Conservation (phyloP, 2,329 filamentous ascomycete species). For the Amylocarpus encephaloides region DNA sequence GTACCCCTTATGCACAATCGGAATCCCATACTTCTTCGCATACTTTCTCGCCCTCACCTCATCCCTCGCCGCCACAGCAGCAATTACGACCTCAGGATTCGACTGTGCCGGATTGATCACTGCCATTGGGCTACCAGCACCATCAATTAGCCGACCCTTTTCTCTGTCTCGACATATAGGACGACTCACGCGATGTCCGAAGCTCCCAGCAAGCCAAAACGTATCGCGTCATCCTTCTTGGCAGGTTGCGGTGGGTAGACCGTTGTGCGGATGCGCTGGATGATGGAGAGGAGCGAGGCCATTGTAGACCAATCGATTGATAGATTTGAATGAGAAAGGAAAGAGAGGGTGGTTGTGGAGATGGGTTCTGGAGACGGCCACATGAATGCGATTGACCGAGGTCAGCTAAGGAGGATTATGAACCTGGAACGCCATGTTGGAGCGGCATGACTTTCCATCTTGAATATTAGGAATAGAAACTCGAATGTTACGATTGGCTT, state of each 20-base stretch:
- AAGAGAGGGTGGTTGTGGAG: too few relatives aligned
- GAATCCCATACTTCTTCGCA: conserved; percentile 46
- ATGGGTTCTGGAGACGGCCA: too few relatives aligned
- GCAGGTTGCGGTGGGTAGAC: background rate
- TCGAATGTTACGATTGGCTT: too few relatives aligned
- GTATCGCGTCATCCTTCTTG: conserved; percentile 24
- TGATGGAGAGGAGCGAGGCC: too few relatives aligned
- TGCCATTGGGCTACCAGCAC: conserved; percentile 32
- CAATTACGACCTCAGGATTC: conserved; percentile 48
- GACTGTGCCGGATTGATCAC: conserved; percentile 44
- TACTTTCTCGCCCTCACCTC: conserved; percentile 40
- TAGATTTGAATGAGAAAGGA: too few relatives aligned
- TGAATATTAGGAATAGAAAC: too few relatives aligned
- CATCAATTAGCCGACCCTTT: background rate
- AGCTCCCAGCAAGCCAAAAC: conserved; percentile 33
- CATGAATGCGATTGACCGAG: too few relatives aligned
- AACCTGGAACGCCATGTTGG: too few relatives aligned
- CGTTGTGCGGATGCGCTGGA: background rate
- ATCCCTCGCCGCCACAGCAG: conserved; percentile 47
- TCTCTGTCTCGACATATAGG: background rate
- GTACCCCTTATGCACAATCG: conserved; percentile 43
- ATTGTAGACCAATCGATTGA: too few relatives aligned
- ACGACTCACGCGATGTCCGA: conserved; percentile 31
- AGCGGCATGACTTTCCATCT: too few relatives aligned
- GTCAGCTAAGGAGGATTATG: too few relatives aligned